These are phyloP conservation scores for Stachybotrys elegans DNA, from an alignment of 2,329 filamentous ascomycete species.

Conservation along the genomic window DNA sequence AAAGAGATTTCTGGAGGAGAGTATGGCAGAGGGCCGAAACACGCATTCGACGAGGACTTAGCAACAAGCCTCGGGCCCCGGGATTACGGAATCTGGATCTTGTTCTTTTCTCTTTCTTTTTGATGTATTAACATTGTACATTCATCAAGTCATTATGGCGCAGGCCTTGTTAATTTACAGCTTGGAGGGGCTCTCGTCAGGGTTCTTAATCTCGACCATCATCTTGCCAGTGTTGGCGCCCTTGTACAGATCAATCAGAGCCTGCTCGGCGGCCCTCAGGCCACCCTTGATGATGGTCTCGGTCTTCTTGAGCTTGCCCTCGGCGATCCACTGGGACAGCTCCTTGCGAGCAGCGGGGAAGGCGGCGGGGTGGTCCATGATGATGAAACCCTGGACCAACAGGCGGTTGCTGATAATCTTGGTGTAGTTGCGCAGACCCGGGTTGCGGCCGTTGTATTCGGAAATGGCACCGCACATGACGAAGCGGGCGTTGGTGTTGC, in stretches of 20 bases:
- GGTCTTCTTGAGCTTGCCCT: conserved; percentile 69
- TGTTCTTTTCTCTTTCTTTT: neutral
- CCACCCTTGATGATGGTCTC: conserved; percentile 70
- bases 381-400: conserved; percentile 67
- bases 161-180: conserved; percentile 17
- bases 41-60: too few relatives aligned
- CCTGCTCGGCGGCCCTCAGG: conserved; percentile 57
- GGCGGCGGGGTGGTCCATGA: conserved; percentile 61
- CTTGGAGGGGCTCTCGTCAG: conserved; percentile 23
- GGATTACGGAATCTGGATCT: too few relatives aligned
- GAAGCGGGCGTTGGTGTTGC: conserved; percentile 60
- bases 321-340: conserved; percentile 61
- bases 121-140: neutral
- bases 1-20: too few relatives aligned
- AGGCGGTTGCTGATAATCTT: conserved; percentile 53
- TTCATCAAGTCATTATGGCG: neutral
- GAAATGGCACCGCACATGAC: conserved; percentile 69
- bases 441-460: conserved; percentile 59
- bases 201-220: conserved; percentile 24
- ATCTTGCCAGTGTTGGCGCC: conserved; percentile 66
- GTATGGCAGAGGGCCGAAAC: too few relatives aligned
- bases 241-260: conserved; percentile 59
- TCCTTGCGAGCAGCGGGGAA: conserved; percentile 55
- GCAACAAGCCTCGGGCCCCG: too few relatives aligned
- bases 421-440: conserved; percentile 51